Conservation (phyloP, 805 yeast genomes). For the Cyberlindnera xylosilytica region DNA sequence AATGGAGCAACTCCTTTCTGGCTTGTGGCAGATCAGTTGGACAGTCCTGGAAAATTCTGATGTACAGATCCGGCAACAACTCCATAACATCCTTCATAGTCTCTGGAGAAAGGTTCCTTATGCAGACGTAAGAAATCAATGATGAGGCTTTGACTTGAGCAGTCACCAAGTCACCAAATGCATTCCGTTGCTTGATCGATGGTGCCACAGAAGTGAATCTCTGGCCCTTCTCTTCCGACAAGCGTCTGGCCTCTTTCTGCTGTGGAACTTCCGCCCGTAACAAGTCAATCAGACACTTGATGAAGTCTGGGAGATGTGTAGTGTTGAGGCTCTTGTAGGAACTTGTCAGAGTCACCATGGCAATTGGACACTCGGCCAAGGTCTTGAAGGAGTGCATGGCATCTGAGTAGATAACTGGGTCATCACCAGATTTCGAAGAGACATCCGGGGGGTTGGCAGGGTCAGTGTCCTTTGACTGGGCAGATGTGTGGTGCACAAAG, state of each 20-base stretch:
- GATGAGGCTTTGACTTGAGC: constrained; percentile 97
- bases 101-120: constrained; percentile 76
- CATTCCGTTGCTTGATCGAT: constrained; percentile 67
- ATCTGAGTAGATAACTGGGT: constrained; percentile 51
- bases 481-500: constrained; percentile 41
- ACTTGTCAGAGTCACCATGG: constrained; percentile 88
- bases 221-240: constrained; percentile 53
- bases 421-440: constrained; percentile 28
- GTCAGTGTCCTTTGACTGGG: constrained; percentile 32
- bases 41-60: constrained; percentile 87
- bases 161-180: constrained; percentile 82
- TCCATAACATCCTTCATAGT: constrained; percentile 52
- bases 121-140: constrained; percentile 85
- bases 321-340: constrained; percentile 76
- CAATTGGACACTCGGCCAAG: constrained; percentile 93
- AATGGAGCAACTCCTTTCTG: constrained; percentile 88
- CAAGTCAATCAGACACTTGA: constrained; percentile 77
- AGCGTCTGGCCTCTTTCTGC: constrained; percentile 64
- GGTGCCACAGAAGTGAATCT: constrained; percentile 72
- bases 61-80: constrained; percentile 81
- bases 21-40: constrained; percentile 92
- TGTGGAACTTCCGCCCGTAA: constrained; percentile 77
- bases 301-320: constrained; percentile 66
- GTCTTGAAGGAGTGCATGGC: constrained; percentile 86
- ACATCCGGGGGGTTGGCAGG: constrained; percentile 39